A percentile compares a stretch with the other conserved stretches of the same genome.
Evolutionary conservation across 139 green algal genomes (phyloP).

Genomic region (Chlamydomonas incerta): DNA sequence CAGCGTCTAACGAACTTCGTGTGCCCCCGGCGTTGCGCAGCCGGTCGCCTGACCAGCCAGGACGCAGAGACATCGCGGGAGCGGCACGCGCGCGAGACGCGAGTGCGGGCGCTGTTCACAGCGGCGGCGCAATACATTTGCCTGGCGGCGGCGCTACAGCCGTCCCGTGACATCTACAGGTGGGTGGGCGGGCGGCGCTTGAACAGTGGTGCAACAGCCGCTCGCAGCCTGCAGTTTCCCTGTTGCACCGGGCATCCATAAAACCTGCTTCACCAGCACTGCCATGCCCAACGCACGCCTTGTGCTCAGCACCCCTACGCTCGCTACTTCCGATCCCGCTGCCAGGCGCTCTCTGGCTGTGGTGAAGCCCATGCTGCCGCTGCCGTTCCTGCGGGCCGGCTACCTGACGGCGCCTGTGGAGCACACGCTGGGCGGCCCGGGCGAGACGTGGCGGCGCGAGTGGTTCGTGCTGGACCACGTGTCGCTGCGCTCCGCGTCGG

Average conservation of each 20-base stretch:
- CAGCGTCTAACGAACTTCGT: too few relatives aligned
- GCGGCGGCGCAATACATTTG: slow-evolving; percentile 83
- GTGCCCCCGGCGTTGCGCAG: slow-evolving; percentile 27
- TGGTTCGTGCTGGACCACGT: slow-evolving; percentile 73
- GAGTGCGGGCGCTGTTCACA: slow-evolving; percentile 60
- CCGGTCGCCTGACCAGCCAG: slow-evolving; percentile 19
- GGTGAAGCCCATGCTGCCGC: slow-evolving; percentile 66
- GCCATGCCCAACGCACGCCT: too few relatives aligned
- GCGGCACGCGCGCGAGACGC: slow-evolving; percentile 44
- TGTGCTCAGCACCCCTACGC: too few relatives aligned
- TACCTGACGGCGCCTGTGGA: slow-evolving; percentile 51
- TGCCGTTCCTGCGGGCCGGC: slow-evolving; percentile 78
- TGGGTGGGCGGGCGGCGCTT: too few relatives aligned
- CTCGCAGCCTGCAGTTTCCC: too few relatives aligned
- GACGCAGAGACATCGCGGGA: slow-evolving; percentile 33
- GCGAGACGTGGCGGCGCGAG: slow-evolving; percentile 59
- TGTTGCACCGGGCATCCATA: too few relatives aligned
- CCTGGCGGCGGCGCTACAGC: slow-evolving; percentile 74
- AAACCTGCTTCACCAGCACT: too few relatives aligned
- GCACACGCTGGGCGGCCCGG: slow-evolving; percentile 27
- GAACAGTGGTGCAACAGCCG: too few relatives aligned
- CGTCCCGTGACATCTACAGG: slow-evolving; percentile 69
- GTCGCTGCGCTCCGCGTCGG: slow-evolving; percentile 55
- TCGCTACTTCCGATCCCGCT: too few relatives aligned
- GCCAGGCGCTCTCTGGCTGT: slow-evolving; percentile 35